These are phyloP conservation scores for Rhipidocladum racemiflorum DNA, from an alignment of 176 grass and related monocot species.

Conservation along the genomic window DNA sequence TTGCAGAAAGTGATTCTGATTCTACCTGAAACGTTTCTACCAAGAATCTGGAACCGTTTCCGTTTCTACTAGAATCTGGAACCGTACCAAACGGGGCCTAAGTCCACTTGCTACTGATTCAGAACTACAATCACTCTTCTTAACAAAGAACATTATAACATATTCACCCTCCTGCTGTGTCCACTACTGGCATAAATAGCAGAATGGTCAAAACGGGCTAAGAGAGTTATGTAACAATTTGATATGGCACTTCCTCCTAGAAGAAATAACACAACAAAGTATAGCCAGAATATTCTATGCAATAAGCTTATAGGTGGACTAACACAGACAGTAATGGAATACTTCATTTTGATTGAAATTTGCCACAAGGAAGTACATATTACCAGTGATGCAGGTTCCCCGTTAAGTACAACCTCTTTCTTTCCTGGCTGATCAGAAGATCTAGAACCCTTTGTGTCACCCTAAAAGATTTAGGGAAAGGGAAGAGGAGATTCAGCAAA, in stretches of 20 bases:
- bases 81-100: no score
- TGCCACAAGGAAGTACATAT: conserved; percentile 6
- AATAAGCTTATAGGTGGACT: background rate
- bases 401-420: conserved; percentile 44
- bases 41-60: no score
- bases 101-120: background rate
- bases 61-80: no score
- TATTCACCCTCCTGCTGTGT: background rate
- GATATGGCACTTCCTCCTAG: background rate
- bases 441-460: conserved; percentile 57
- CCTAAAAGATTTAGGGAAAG: conserved; percentile 37
- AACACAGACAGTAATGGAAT: background rate
- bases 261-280: background rate
- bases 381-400: conserved; percentile 55
- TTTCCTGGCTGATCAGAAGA: conserved; percentile 56
- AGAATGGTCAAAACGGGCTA: background rate
- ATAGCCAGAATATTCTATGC: background rate
- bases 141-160: background rate
- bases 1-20: no score
- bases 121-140: background rate
- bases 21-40: no score
- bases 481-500: conserved; percentile 11
- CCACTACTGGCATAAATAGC: background rate
- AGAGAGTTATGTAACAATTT: background rate
- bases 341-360: background rate